phyloP scores from a whole-genome alignment of 2,329 filamentous ascomycete species.

The Epicoccum sorghinum region DNA sequence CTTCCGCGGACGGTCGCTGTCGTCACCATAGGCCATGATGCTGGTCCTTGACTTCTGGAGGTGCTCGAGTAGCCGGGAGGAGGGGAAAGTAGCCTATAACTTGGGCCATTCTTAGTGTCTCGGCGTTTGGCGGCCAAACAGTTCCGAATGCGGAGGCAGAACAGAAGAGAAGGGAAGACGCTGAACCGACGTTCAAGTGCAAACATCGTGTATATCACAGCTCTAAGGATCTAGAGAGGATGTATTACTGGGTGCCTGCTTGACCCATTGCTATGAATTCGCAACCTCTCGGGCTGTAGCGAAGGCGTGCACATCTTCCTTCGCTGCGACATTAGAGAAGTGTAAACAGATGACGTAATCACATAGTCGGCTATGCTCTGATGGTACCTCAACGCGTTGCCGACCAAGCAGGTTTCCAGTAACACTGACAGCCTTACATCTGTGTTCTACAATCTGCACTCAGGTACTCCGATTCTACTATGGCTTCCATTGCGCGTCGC shows the following conservation, averaged over 20 bases:
- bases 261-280: too few species aligned
- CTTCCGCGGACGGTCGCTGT: slow-evolving; percentile 31
- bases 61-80: slow-evolving; percentile 22
- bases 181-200: not conserved
- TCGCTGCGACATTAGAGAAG: too few species aligned
- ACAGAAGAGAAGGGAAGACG: not conserved
- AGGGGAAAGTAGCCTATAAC: slow-evolving; percentile 31
- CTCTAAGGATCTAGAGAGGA: too few species aligned
- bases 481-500: slow-evolving; percentile 28
- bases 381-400: not conserved
- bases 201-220: too few species aligned
- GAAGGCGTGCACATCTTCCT: too few species aligned
- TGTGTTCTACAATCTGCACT: not conserved
- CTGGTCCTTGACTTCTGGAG: slow-evolving; percentile 3
- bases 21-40: slow-evolving; percentile 19
- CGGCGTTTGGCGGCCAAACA: slow-evolving; percentile 10
- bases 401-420: not conserved
- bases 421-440: not conserved
- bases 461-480: slow-evolving; percentile 1
- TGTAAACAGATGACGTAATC: slow-evolving; percentile 14
- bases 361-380: slow-evolving; percentile 27
- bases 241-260: too few species aligned
- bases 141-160: not conserved
- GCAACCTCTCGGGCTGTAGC: too few species aligned
- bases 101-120: slow-evolving; percentile 14